A percentile compares a stretch with the other conserved stretches of the same genome.
These are phyloP conservation scores for Cyberlindnera misumaiensis DNA, from an alignment of 805 yeast species.

Conservation along the genomic window DNA sequence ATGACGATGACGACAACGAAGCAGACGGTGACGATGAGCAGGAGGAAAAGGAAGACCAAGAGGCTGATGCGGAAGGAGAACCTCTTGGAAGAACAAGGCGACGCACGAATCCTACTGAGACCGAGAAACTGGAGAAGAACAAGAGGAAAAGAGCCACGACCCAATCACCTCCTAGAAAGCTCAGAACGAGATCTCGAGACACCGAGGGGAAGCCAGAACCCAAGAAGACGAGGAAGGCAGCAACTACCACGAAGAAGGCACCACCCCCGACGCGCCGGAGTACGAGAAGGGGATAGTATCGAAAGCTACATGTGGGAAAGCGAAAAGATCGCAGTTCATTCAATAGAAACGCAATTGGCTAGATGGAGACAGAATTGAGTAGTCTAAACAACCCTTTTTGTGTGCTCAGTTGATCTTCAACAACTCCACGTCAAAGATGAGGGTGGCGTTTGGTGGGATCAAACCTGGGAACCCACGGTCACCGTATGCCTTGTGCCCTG, in stretches of 20 bases:
- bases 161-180: conserved; percentile 4
- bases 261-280: conserved; percentile 5
- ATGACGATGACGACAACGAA: conserved; percentile 3
- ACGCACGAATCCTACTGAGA: conserved; percentile 4
- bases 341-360: no score
- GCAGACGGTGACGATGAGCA: conserved; percentile 4
- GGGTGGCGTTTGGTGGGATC: conserved; percentile 94
- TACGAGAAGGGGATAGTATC: conserved; percentile 1
- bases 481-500: conserved; percentile 92
- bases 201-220: conserved; percentile 3
- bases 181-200: conserved; percentile 7
- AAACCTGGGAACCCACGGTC: conserved; percentile 93
- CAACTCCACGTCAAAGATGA: conserved; percentile 79
- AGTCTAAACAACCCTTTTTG: no score
- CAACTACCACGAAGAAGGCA: conserved; percentile 1
- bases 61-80: conserved; percentile 7
- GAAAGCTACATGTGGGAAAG: no score
- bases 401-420: conserved; percentile 34
- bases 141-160: conserved; percentile 3
- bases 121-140: conserved; percentile 1
- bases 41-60: conserved; percentile 9
- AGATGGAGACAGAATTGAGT: no score
- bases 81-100: conserved; percentile 6
- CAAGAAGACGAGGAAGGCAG: background rate
- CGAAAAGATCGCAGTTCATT: no score